phyloP scores from a whole-genome alignment of 169 alveolate species.

The Plasmodium berghei region DNA sequence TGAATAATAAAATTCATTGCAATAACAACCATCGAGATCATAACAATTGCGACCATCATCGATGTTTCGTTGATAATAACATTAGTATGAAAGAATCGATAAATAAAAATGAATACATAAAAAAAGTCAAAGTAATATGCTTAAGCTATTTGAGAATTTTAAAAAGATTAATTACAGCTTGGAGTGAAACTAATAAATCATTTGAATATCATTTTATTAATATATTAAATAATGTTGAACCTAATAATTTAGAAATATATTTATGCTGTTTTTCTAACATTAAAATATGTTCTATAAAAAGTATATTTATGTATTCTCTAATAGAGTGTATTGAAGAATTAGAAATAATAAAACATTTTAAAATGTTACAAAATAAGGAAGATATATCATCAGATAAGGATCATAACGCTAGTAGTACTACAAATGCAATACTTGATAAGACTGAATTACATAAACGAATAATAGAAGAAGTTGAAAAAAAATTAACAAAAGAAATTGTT shows the following conservation, averaged over 20 bases:
- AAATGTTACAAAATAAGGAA: conserved; percentile 9
- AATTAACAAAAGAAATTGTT: conserved; percentile 47
- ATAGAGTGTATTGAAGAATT: conserved; percentile 58
- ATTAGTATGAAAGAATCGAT: conserved; percentile 9
- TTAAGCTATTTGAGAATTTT: conserved; percentile 50
- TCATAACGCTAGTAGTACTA: background rate
- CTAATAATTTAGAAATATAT: conserved; percentile 43
- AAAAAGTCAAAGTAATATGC: conserved; percentile 30
- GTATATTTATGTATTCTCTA: conserved; percentile 37
- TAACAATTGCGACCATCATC: background rate
- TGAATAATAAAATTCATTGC: background rate
- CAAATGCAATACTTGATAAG: background rate
- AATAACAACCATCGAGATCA: background rate
- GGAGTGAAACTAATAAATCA: conserved; percentile 53
- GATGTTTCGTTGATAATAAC: background rate
- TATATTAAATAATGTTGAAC: conserved; percentile 31
- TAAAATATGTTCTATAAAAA: conserved; percentile 32
- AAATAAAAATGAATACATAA: conserved; percentile 21
- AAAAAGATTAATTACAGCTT: conserved; percentile 30
- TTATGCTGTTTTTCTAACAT: conserved; percentile 61
- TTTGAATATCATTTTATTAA: conserved; percentile 68
- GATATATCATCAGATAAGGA: background rate
- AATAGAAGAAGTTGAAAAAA: conserved; percentile 32
- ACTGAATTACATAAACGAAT: conserved; percentile 23
- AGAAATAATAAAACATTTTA: conserved; percentile 49